Base-by-base conservation (phyloP, 2,329 filamentous ascomycete genomes). In the Cercospora nicotianae region DNA sequence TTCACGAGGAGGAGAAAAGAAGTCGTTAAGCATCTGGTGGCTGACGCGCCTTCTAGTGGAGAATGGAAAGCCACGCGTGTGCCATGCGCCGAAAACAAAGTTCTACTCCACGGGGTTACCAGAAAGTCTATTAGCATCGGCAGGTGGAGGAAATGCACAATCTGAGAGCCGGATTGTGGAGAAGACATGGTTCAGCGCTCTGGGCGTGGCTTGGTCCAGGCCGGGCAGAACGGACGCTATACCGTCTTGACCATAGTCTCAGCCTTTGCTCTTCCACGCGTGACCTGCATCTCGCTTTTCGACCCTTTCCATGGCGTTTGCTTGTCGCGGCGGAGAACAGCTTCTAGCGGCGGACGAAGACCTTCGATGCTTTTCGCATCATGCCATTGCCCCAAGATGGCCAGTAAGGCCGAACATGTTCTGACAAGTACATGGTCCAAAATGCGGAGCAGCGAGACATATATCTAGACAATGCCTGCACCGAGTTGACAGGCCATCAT, bases 381-480 rank as follows among this genome's bases (percentile, higher is more conserved):
- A 55, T 55, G 23, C 48, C 48, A 55, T 55, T 55, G 48, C 12
- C 48, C 48, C 48, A 55, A 53, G 48, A 55, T n/a, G 26, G 48
- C 23, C 48, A 28, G 48, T 55, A 55, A 55, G 23, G 23, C 48
- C 48, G 48, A 55, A 55, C 13, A 55, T 16, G 13, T 42, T 42
- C 36, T 23, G 23, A 55, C 48, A 55, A 5, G 48, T 55, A 28
- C 48, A 6, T 55, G 10, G 48, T 8, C 48, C 48, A 55, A 55
- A 1, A 55, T 55, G 48, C 48, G 48, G 26, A 28, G 48, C 23
- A 12, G 20, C 23, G 13, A 30, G 48, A 26, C 48, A 30, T 28
- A 55, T 55, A 55, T 55, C 48, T 55, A 55, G 48, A 55, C 48
- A 55, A 55, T 55, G 48, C 23, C 48, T 55, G 23, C 48, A 55